Percentiles rank a stretch among this genome's conserved stretches.
Conservation (phyloP, 257 asterid genomes). For the Vinca minor region DNA sequence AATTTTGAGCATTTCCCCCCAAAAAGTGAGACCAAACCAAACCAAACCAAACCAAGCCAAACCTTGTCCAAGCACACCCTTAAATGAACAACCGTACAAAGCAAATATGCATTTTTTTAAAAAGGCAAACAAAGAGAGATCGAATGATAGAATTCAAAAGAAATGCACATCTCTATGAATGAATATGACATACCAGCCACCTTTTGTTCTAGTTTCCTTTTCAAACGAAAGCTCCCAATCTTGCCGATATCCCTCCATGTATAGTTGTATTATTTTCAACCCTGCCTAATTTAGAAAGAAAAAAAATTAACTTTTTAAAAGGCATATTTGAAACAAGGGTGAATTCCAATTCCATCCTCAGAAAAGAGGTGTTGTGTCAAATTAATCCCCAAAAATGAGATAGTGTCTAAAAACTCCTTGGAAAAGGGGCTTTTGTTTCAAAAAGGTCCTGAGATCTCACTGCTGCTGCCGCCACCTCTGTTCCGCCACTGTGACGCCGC, state of each 20-base stretch:
- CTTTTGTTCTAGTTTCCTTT: conserved; percentile 86
- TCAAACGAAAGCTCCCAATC: conserved; percentile 95
- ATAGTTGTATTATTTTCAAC: conserved; percentile 67
- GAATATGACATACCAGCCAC: conserved; percentile 70
- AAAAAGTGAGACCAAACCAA: no score
- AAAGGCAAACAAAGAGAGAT: background rate
- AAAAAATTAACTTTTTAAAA: conserved; percentile 9
- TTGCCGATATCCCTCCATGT: conserved; percentile 84
- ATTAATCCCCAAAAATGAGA: no score
- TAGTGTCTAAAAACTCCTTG: no score
- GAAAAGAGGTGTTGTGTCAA: no score
- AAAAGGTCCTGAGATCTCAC: no score
- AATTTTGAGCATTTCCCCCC: no score
- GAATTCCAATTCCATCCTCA: no score
- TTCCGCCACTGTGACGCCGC: no score
- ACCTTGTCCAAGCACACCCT: no score
- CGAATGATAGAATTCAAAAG: background rate
- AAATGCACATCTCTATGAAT: background rate
- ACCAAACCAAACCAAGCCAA: no score
- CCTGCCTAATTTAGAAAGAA: conserved; percentile 45
- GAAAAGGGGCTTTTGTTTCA: no score
- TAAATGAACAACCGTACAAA: background rate
- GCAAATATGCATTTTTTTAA: background rate
- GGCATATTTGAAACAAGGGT: conserved; percentile 2
- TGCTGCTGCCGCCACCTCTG: no score